Evolutionary conservation across 805 yeast species (phyloP).

Genomic region (Isabelozyma gotoi): DNA sequence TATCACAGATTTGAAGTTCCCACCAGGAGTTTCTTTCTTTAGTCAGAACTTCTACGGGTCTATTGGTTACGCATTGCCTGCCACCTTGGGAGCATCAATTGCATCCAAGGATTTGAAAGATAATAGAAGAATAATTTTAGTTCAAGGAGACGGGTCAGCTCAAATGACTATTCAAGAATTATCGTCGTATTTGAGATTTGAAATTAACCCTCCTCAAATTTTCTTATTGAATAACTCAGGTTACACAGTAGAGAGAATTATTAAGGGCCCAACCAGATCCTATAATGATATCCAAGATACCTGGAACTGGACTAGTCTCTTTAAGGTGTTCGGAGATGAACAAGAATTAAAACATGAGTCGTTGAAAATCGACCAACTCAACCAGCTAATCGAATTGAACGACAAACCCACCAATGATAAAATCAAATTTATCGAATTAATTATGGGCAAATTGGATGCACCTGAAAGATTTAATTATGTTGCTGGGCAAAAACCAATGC

Average conservation of each 20-base stretch:
- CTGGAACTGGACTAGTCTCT: constrained; percentile 79
- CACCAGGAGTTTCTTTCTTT: constrained; percentile 48
- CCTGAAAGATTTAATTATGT: constrained; percentile 21
- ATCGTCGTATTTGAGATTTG: constrained; percentile 59
- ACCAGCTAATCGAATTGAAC: constrained; percentile 17
- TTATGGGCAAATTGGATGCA: constrained; percentile 25
- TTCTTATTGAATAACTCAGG: constrained; percentile 83
- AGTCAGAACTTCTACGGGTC: constrained; percentile 80
- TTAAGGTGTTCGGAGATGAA: constrained; percentile 61
- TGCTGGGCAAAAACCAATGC: constrained; percentile 4
- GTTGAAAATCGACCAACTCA: constrained; percentile 14
- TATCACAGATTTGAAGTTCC: constrained; percentile 63
- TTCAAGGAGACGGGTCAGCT: constrained; percentile 93
- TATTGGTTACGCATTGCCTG: constrained; percentile 87
- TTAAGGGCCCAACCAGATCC: constrained; percentile 70
- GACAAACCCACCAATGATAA: constrained; percentile 6
- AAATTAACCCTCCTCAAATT: constrained; percentile 59
- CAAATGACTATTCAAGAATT: constrained; percentile 92
- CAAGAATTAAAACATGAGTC: constrained; percentile 19
- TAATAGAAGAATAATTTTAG: constrained; percentile 58
- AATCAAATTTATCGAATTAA: constrained; percentile 24
- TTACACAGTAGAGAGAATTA: constrained; percentile 85
- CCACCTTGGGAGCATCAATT: constrained; percentile 77
- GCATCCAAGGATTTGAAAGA: constrained; percentile 60
- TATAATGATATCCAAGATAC: constrained; percentile 80